Base-by-base conservation (phyloP, 2,329 filamentous ascomycete genomes). In the Cytospora leucostoma region DNA sequence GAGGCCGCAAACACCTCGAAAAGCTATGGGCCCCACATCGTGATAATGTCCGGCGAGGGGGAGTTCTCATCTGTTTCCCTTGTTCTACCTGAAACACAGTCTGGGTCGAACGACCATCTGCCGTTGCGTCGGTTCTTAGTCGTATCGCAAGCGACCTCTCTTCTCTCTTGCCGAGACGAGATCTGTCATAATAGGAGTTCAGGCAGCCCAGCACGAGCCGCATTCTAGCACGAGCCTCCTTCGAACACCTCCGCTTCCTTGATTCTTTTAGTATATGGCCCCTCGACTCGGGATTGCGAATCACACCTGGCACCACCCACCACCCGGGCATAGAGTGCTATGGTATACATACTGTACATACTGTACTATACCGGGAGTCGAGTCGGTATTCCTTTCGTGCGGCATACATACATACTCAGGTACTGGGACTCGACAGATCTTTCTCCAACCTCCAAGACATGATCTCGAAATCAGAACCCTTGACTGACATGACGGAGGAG, bases 11-110 rank as follows among this genome's bases (percentile, higher is more conserved):
- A 44, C 40, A 44, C 40, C 17, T 7, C 6, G n/a, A 44, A 17
- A n/a, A 44, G 15, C 57, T 35, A 56, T 37, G 50, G 34, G 38
- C 50, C 40, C 40, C 56, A 50, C 51, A 38, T 38, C 33, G 55
- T 49, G 51, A 51, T 50, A 49, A 52, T 56, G 56, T 56, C 59
- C 53, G 59, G 37, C 56, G 35, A 34, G 37, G 51, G 37, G 51
- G 35, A 27, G 27, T 4, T 27, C 27, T 56, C 21, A 59, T 53
- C 52, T 35, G 44, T 8, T 35, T 59, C 34, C 53, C 57, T 61
- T 56, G 61, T 44, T 66, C 54, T 64, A 66, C 61, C 64, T 66
- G 64, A 66, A 66, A 66, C 64, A 64, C 38, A 53, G 49, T 62
- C 47, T 63, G 52, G 64, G 32, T 63, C 53, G 57, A 27, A 33